Evolutionary conservation across 78 protist genomes (phyloP).

Genomic region (Dictyostelium capitatum): DNA sequence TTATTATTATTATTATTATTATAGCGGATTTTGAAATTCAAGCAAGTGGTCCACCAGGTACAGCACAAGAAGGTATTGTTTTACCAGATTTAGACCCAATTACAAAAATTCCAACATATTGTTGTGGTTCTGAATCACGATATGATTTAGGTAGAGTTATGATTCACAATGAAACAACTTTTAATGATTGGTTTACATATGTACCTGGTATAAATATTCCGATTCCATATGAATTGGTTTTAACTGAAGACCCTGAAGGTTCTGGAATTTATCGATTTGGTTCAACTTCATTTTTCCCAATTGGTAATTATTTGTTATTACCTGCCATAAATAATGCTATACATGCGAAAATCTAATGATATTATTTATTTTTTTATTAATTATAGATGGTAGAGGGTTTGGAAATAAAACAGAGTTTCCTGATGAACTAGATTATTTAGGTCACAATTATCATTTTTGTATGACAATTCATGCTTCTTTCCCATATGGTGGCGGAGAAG

Average conservation of each 20-base stretch:
- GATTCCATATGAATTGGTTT: background rate
- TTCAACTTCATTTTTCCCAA: background rate
- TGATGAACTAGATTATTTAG: background rate
- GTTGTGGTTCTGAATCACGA: background rate
- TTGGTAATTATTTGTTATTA: background rate
- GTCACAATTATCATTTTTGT: background rate
- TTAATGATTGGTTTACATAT: background rate
- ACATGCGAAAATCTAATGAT: no score
- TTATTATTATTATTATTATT: no score
- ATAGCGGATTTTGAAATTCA: background rate
- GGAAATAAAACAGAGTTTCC: background rate
- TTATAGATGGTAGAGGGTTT: slow-evolving; percentile 19
- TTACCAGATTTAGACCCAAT: background rate
- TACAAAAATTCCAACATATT: background rate
- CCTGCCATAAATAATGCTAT: no score
- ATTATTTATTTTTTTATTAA: background rate
- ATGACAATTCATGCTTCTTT: slow-evolving; percentile 8
- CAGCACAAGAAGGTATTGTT: background rate
- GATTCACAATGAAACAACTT: background rate
- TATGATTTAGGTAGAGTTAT: background rate
- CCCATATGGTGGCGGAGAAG: background rate
- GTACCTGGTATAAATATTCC: background rate
- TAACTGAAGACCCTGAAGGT: background rate
- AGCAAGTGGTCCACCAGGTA: background rate
- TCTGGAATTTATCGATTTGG: background rate